Conservation (phyloP, 2,329 filamentous ascomycete species). For the Pseudophaeomoniella oleicola region DNA sequence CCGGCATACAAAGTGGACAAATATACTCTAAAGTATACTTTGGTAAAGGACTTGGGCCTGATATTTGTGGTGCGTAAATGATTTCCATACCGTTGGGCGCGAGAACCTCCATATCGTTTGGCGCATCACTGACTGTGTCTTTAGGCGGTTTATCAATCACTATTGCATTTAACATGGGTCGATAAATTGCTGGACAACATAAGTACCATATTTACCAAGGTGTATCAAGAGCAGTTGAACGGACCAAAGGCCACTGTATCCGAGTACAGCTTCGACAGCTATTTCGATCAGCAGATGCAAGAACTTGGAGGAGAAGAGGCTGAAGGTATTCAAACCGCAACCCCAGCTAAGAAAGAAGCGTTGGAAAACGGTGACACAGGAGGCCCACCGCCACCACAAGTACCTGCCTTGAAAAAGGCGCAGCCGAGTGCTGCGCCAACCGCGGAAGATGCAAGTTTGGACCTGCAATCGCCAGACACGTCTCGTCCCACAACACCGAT, state of each 20-base stretch:
- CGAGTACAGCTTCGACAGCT: constrained; percentile 76
- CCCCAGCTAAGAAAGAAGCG: constrained; percentile 35
- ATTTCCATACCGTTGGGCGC: constrained; percentile 4
- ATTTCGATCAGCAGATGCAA: constrained; percentile 84
- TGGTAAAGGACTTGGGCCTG: constrained; percentile 79
- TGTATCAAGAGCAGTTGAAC: constrained; percentile 79
- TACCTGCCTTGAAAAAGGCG: constrained; percentile 37
- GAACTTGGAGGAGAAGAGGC: constrained; percentile 49
- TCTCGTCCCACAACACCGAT: constrained; percentile 68
- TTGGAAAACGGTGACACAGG: constrained; percentile 33
- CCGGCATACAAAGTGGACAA: constrained; percentile 78
- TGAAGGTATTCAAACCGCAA: constrained; percentile 15
- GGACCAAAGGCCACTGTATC: constrained; percentile 64
- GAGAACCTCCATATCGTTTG: no score
- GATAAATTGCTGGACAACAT: constrained; percentile 94
- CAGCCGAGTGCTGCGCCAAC: constrained; percentile 28
- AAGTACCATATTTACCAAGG: constrained; percentile 74
- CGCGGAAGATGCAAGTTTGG: constrained; percentile 44
- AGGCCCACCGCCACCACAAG: constrained; percentile 34
- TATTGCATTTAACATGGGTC: constrained; percentile 91
- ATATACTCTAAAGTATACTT: constrained; percentile 88
- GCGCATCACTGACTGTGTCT: constrained; percentile 7
- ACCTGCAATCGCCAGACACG: constrained; percentile 53
- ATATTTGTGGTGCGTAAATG: constrained; percentile 69
- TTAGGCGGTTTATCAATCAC: constrained; percentile 89